These are phyloP conservation scores for Bipolaris sorokiniana DNA, from an alignment of 2,329 filamentous ascomycete genomes.

Conservation along the genomic window DNA sequence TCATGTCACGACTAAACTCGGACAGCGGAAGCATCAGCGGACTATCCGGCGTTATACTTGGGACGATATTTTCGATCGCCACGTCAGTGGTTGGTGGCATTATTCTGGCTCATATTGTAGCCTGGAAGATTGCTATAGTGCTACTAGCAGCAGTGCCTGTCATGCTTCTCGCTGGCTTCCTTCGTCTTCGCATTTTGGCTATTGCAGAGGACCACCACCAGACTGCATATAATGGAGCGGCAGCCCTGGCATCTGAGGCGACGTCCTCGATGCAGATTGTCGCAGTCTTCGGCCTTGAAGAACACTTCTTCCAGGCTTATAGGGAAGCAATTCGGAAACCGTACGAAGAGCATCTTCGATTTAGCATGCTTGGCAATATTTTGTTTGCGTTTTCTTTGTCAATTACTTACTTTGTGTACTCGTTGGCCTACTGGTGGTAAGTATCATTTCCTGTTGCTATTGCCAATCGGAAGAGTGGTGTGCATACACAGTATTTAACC, in stretches of 20 bases:
- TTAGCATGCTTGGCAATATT: slow-evolving; percentile 51
- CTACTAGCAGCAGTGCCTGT: slow-evolving; percentile 57
- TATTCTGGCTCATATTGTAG: slow-evolving; percentile 55
- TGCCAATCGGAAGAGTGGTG: no score
- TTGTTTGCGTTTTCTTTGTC: slow-evolving; percentile 54
- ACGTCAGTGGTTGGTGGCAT: slow-evolving; percentile 57
- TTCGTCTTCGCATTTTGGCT: slow-evolving; percentile 57
- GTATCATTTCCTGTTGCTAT: slow-evolving; percentile 1
- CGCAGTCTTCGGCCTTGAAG: slow-evolving; percentile 52
- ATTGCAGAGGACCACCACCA: slow-evolving; percentile 68
- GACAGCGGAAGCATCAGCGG: slow-evolving; percentile 58
- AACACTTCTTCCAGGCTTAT: slow-evolving; percentile 49
- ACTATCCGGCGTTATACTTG: slow-evolving; percentile 57
- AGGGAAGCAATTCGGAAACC: slow-evolving; percentile 48
- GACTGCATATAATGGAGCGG: slow-evolving; percentile 67
- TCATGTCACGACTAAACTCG: slow-evolving; percentile 56
- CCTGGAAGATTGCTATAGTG: slow-evolving; percentile 60
- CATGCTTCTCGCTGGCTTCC: slow-evolving; percentile 55
- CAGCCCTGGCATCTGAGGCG: slow-evolving; percentile 70
- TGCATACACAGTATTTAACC: background rate
- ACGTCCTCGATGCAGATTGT: slow-evolving; percentile 70
- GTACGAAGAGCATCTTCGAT: slow-evolving; percentile 50
- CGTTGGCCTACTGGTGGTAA: slow-evolving; percentile 57
- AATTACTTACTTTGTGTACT: slow-evolving; percentile 57
- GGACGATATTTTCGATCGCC: slow-evolving; percentile 57